These are phyloP conservation scores for Globisporangium splendens DNA, from an alignment of 352 stramenopile genomes.

Conservation along the genomic window DNA sequence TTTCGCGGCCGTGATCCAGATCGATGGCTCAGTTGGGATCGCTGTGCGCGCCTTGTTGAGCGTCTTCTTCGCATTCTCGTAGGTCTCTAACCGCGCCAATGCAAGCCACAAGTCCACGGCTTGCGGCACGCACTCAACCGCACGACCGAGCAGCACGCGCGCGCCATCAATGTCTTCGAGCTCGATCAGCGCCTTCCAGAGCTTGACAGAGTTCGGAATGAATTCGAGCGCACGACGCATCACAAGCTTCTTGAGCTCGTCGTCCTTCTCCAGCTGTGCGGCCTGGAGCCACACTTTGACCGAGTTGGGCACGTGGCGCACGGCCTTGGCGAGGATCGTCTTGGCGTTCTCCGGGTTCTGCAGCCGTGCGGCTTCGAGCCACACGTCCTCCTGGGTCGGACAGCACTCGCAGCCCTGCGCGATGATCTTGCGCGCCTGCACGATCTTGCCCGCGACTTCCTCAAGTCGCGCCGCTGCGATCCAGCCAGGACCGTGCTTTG, in stretches of 20 bases:
- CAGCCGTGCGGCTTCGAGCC: constrained; percentile 96
- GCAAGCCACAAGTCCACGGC: constrained; percentile 98
- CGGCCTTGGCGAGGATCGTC: constrained; percentile 94
- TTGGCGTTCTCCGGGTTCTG: constrained; percentile 96
- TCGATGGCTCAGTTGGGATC: constrained; percentile 94
- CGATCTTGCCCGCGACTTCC: constrained; percentile 95
- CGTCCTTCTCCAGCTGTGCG: constrained; percentile 91
- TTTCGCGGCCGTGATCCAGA: constrained; percentile 99
- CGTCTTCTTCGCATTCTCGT: constrained; percentile 97
- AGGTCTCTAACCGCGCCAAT: constrained; percentile 96
- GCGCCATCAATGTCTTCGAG: constrained; percentile 97
- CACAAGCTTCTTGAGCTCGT: constrained; percentile 88
- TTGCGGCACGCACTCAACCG: constrained; percentile 98
- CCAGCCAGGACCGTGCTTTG: constrained; percentile 97
- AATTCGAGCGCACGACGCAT: constrained; percentile 92
- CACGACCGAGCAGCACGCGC: constrained; percentile 92
- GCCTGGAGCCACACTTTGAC: constrained; percentile 97
- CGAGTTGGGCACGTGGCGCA: constrained; percentile 90
- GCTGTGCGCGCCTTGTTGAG: constrained; percentile 94
- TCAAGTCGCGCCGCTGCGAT: constrained; percentile 98
- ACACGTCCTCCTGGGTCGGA: constrained; percentile 96
- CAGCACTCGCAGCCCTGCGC: constrained; percentile 96
- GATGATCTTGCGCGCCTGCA: constrained; percentile 97
- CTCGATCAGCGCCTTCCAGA: constrained; percentile 99
- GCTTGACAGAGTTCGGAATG: constrained; percentile 95